Evolutionary conservation across 2,329 filamentous ascomycete genomes (phyloP).

Genomic region (Pseudopithomyces chartarum): DNA sequence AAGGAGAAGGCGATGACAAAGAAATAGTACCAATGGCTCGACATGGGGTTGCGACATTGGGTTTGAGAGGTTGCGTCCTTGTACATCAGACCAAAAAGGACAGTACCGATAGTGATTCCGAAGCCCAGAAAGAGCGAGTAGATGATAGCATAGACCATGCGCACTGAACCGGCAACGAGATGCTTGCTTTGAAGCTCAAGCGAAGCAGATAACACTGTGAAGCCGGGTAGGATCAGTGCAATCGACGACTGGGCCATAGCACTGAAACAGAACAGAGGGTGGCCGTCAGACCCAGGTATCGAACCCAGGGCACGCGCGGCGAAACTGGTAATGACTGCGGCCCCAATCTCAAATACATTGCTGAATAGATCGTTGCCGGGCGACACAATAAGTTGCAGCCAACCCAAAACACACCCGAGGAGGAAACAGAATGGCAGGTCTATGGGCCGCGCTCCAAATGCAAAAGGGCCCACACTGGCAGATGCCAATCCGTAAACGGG

Average conservation of each 20-base stretch:
- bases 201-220: slow-evolving; percentile 56
- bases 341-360: slow-evolving; percentile 57
- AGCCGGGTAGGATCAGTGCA: slow-evolving; percentile 56
- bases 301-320: slow-evolving; percentile 56
- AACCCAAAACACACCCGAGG: slow-evolving; percentile 74
- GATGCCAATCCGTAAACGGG: slow-evolving; percentile 77
- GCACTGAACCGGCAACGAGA: slow-evolving; percentile 56
- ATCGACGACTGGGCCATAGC: slow-evolving; percentile 57
- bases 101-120: slow-evolving; percentile 57
- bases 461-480: slow-evolving; percentile 77
- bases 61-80: slow-evolving; percentile 52
- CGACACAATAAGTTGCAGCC: slow-evolving; percentile 74
- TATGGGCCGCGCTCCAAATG: slow-evolving; percentile 75
- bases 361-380: slow-evolving; percentile 73
- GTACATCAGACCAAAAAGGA: slow-evolving; percentile 56
- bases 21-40: slow-evolving; percentile 64
- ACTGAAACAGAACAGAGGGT: slow-evolving; percentile 56
- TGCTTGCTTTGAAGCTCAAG: slow-evolving; percentile 55
- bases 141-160: slow-evolving; percentile 60
- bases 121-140: slow-evolving; percentile 59
- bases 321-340: slow-evolving; percentile 56
- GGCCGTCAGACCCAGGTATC: slow-evolving; percentile 44
- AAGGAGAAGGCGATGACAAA: slow-evolving; percentile 77
- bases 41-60: slow-evolving; percentile 52
- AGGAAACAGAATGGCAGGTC: slow-evolving; percentile 79